Evolutionary conservation across 148 eudicot genomes (phyloP).

Genomic region (Drosera capensis): DNA sequence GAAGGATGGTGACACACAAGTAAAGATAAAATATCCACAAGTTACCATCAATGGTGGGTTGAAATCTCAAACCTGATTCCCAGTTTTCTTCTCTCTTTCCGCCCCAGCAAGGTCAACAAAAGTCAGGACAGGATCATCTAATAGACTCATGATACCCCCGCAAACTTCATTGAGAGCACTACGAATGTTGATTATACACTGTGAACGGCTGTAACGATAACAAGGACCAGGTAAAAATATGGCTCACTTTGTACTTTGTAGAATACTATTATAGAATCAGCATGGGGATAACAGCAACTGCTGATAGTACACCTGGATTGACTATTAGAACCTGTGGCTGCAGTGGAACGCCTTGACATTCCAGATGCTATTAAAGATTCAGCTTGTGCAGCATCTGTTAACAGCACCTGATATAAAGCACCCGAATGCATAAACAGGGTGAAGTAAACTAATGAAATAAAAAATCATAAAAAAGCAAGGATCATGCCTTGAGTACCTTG

Average conservation of each 20-base stretch:
- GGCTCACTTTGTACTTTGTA: too few relatives aligned
- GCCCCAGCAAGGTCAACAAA: slow-evolving; percentile 98
- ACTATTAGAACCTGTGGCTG: slow-evolving; percentile 60
- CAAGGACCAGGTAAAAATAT: slow-evolving; percentile 3
- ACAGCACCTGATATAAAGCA: slow-evolving; percentile 23
- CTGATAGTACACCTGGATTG: slow-evolving; percentile 85
- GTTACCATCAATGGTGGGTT: not conserved
- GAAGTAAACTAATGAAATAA: not conserved
- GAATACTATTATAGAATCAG: too few relatives aligned
- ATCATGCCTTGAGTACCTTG: too few relatives aligned
- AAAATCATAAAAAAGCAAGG: not conserved
- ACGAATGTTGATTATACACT: slow-evolving; percentile 78
- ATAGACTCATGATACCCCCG: slow-evolving; percentile 17
- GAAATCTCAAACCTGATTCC: slow-evolving; percentile 49
- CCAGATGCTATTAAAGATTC: slow-evolving; percentile 57
- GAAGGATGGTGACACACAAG: not conserved
- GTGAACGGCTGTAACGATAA: slow-evolving; percentile 58
- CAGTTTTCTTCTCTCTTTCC: slow-evolving; percentile 84
- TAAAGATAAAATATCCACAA: not conserved
- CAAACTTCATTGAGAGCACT: slow-evolving; percentile 18
- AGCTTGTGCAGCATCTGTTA: slow-evolving; percentile 51
- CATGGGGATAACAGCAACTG: too few relatives aligned
- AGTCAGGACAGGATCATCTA: slow-evolving; percentile 37
- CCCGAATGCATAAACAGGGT: not conserved
- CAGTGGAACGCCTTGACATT: slow-evolving; percentile 62